Evolutionary conservation across 371 early-diverging fungal species (phyloP).

Genomic region (Synchytrium microbalum): DNA sequence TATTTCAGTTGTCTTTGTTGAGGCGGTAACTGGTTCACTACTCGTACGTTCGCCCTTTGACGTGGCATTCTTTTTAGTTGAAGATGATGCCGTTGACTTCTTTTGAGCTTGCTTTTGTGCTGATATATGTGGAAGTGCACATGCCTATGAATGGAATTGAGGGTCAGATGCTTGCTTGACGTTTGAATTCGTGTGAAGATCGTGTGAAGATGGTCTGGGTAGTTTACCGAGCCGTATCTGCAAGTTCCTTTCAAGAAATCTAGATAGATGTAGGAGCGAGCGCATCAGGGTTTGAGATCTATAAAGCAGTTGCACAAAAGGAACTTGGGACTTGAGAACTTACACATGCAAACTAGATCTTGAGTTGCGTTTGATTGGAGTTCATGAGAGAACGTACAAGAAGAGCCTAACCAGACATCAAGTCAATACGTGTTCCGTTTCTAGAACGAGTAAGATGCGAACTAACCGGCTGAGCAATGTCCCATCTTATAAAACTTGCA

Average conservation of each 20-base stretch:
- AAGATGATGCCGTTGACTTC: too few species aligned
- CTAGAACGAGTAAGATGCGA: too few species aligned
- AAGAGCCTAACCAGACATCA: too few species aligned
- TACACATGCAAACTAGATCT: slow-evolving; percentile 10
- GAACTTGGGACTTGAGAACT: background rate
- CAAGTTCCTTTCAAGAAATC: slow-evolving; percentile 7
- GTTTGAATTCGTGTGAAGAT: background rate
- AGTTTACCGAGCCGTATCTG: slow-evolving; percentile 2
- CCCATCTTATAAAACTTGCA: slow-evolving; percentile 4
- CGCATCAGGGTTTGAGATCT: too few species aligned
- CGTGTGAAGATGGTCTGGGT: background rate
- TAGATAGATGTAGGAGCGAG: background rate
- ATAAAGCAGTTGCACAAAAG: background rate
- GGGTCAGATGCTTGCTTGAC: background rate
- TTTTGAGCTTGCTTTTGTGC: background rate
- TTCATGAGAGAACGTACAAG: background rate
- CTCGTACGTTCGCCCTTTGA: too few species aligned
- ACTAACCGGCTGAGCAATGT: slow-evolving; percentile 1
- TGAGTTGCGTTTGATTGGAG: background rate
- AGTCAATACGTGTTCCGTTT: too few species aligned
- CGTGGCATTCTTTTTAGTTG: too few species aligned
- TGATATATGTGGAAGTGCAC: background rate
- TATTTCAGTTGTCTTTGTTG: too few species aligned
- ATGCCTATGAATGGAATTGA: background rate
- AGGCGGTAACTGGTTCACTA: too few species aligned